Percentiles rank a stretch among this genome's conserved stretches.
These are phyloP conservation scores for Ustanciosporium gigantosporum DNA, from an alignment of 1,284 basidiomycete species.

Conservation along the genomic window DNA sequence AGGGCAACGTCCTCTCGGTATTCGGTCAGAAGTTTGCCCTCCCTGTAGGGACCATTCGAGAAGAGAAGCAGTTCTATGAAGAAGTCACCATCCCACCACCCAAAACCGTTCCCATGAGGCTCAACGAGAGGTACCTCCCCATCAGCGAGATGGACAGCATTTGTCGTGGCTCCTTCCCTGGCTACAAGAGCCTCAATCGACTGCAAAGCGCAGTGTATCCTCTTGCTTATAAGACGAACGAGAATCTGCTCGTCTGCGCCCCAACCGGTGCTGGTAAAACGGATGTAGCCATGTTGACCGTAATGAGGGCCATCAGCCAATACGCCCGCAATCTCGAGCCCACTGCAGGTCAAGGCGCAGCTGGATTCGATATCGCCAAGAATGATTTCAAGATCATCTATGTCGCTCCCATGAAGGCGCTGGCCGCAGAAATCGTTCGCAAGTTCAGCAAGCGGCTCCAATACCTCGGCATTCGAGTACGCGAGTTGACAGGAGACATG, in stretches of 20 bases:
- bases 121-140: slow-evolving; percentile 73
- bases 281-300: slow-evolving; percentile 92
- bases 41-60: slow-evolving; percentile 79
- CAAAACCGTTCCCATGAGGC: slow-evolving; percentile 74
- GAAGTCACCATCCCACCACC: slow-evolving; percentile 90
- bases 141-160: slow-evolving; percentile 78
- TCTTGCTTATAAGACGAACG: slow-evolving; percentile 89
- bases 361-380: slow-evolving; percentile 46
- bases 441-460: slow-evolving; percentile 88
- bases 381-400: slow-evolving; percentile 90
- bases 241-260: slow-evolving; percentile 83
- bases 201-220: slow-evolving; percentile 95
- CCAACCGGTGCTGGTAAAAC: slow-evolving; percentile 77
- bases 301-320: slow-evolving; percentile 83
- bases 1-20: slow-evolving; percentile 74
- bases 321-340: slow-evolving; percentile 72
- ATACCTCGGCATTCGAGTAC: slow-evolving; percentile 84
- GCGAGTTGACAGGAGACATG: slow-evolving; percentile 99
- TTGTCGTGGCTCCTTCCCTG: slow-evolving; percentile 83
- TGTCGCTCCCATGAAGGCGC: slow-evolving; percentile 98
- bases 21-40: slow-evolving; percentile 76
- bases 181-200: slow-evolving; percentile 84
- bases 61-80: slow-evolving; percentile 65
- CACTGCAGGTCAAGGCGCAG: slow-evolving; percentile 62
- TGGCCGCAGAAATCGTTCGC: slow-evolving; percentile 91